A percentile compares a stretch with the other conserved stretches of the same genome.
phyloP scores from a whole-genome alignment of 805 yeast genomes.

The Cyberlindnera amylophila region DNA sequence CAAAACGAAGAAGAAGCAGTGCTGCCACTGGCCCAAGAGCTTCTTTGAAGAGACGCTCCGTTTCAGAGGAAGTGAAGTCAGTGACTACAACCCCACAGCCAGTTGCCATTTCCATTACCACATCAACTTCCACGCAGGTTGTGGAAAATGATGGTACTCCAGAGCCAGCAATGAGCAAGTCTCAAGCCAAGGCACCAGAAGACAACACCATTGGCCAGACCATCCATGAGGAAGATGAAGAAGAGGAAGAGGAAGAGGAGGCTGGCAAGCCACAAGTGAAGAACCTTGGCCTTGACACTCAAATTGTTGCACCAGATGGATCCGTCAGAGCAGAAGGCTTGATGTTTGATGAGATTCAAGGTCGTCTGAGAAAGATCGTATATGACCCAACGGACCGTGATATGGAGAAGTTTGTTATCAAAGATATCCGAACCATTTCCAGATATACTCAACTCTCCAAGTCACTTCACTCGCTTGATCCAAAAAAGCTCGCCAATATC shows the following conservation, averaged over 20 bases:
- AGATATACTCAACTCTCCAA: conserved; percentile 31
- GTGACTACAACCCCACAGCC: conserved; percentile 3
- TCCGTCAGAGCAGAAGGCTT: conserved; percentile 4
- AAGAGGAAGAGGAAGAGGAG: conserved; percentile 4
- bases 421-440: conserved; percentile 21
- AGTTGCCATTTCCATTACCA: background rate
- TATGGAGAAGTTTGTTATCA: conserved; percentile 10
- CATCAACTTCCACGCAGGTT: conserved; percentile 9
- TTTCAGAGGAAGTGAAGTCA: conserved; percentile 1
- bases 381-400: conserved; percentile 4
- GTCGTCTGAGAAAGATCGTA: conserved; percentile 6
- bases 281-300: conserved; percentile 1
- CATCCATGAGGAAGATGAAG: conserved; percentile 7
- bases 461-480: conserved; percentile 37
- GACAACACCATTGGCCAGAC: conserved; percentile 6
- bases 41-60: conserved; percentile 9
- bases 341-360: conserved; percentile 3
- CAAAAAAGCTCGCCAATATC: conserved; percentile 32
- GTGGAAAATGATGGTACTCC: background rate
- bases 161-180: conserved; percentile 2
- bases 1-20: conserved; percentile 13
- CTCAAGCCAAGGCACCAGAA: conserved; percentile 10
- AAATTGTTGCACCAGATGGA: conserved; percentile 2
- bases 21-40: conserved; percentile 4
- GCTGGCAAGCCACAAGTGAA: background rate